Percentiles rank a stretch among this genome's conserved stretches.
Conservation (phyloP, 1,284 basidiomycete genomes). For the Inonotus obliquus region DNA sequence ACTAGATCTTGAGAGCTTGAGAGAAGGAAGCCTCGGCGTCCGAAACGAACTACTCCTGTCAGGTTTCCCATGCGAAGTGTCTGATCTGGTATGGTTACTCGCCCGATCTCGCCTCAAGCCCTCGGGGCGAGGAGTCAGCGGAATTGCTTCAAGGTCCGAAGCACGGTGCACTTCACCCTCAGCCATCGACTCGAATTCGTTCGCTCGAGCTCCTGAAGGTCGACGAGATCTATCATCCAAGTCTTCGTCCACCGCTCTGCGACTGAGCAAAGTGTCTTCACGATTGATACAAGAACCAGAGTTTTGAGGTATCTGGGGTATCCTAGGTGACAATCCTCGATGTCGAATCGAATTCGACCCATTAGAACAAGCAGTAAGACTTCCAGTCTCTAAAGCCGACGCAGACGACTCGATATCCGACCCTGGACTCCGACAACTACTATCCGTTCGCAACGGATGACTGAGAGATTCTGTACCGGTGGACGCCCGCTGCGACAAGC, state of each 20-base stretch:
- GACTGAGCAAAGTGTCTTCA: neutral
- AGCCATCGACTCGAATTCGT: too few species aligned
- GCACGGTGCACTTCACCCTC: too few species aligned
- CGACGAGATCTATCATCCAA: neutral
- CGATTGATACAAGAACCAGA: neutral
- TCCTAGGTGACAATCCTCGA: conserved; percentile 9
- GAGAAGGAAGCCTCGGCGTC: conserved; percentile 8
- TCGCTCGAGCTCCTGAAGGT: neutral
- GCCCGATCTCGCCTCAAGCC: neutral
- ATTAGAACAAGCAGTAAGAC: neutral
- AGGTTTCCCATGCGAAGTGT: too few species aligned
- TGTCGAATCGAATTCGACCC: conserved; percentile 2
- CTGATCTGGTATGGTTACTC: too few species aligned
- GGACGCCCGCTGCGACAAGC: too few species aligned
- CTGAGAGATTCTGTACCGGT: neutral
- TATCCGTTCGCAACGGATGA: neutral
- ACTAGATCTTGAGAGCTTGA: neutral
- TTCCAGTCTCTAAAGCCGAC: neutral
- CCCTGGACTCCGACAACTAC: neutral
- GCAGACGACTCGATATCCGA: conserved; percentile 1
- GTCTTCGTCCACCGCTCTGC: neutral
- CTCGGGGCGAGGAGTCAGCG: conserved; percentile 9
- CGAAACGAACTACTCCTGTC: neutral
- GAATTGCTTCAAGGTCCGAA: conserved; percentile 2
- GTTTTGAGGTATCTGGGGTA: conserved; percentile 3